Conservation (phyloP, 257 asterid species). For the Solanum medicagineum region DNA sequence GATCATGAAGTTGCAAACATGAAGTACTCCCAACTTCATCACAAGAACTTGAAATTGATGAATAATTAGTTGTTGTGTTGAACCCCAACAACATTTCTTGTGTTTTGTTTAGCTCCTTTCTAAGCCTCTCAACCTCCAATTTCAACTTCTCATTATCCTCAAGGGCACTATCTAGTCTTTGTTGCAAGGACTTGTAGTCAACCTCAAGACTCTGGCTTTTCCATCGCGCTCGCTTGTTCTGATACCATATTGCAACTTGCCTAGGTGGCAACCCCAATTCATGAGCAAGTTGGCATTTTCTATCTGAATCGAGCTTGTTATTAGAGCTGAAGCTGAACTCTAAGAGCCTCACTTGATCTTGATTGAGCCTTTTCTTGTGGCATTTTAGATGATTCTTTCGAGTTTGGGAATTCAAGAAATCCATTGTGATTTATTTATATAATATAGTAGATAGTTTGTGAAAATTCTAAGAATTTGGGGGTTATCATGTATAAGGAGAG, state of each 20-base stretch:
- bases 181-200: conserved; percentile 32
- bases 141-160: conserved; percentile 30
- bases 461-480: not conserved
- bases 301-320: conserved; percentile 46
- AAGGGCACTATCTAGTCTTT: conserved; percentile 16
- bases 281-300: conserved; percentile 32
- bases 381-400: conserved; percentile 15
- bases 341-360: conserved; percentile 37
- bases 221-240: conserved; percentile 60
- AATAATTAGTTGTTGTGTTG: conserved; percentile 9
- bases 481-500: not conserved
- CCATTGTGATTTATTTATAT: conserved; percentile 7
- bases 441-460: not conserved
- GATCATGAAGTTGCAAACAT: conserved; percentile 4
- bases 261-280: conserved; percentile 49
- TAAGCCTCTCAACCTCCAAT: conserved; percentile 34
- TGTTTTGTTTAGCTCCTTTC: conserved; percentile 27
- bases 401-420: conserved; percentile 10
- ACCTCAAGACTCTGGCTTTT: conserved; percentile 48
- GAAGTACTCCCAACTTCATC: conserved; percentile 40
- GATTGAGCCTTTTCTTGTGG: conserved; percentile 40
- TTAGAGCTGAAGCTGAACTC: conserved; percentile 38
- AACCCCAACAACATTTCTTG: conserved; percentile 12
- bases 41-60: conserved; percentile 28
- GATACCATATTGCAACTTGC: conserved; percentile 67